Evolutionary conservation across 306 rosid genomes (phyloP), one percentile per base, ranked within the genome.

Genomic region (Dryas alaskensis): DNA sequence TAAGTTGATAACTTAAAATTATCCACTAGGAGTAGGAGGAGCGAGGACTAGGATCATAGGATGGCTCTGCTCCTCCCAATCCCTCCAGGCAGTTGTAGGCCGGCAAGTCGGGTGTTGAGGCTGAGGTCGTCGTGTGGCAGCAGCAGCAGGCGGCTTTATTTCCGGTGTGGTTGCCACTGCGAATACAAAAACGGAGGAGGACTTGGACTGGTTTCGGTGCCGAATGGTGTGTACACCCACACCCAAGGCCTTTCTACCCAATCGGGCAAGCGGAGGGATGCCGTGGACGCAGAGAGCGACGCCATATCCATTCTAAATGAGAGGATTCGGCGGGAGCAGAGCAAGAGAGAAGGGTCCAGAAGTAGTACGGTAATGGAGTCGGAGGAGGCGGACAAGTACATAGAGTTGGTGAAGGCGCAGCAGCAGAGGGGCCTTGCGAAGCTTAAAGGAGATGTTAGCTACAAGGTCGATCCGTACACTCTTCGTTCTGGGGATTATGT

Each of bases 401-500:
- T 93, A 46, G 70, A 76, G 65, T 43, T 89, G 88, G 96, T 93
- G 81, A 93, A 88, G 91, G 85, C 78, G 72, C 98, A 93, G 80
- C 98, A 93, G 80, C 94, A 88, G 81, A 86, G 91, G 69, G 98
- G 98, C 55, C 61, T 93, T 74, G 92, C 86, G 87, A 93, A 89
- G 82, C 74, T 93, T 82, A 89, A 87, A 74, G 93, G 93, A 7
- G 93, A 79, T 10, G 81, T 87, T 55, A 86, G 82, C 60, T 91
- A 88, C 81, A 88, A 84, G 78, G 95, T 91, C 5, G 96, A 94
- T 72, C 98, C 97, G 70, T 91, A 88, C 54, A 65, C 95, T 6
- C 96, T 94, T 70, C 89, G 87, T 43, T 87, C 97, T 37, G 98
- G 98, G 53, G 98, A 94, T 59, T 89, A 89, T 60, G 92, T 94